Evolutionary conservation across 805 yeast species (phyloP).

Genomic region (Myxozyma nipponensis): DNA sequence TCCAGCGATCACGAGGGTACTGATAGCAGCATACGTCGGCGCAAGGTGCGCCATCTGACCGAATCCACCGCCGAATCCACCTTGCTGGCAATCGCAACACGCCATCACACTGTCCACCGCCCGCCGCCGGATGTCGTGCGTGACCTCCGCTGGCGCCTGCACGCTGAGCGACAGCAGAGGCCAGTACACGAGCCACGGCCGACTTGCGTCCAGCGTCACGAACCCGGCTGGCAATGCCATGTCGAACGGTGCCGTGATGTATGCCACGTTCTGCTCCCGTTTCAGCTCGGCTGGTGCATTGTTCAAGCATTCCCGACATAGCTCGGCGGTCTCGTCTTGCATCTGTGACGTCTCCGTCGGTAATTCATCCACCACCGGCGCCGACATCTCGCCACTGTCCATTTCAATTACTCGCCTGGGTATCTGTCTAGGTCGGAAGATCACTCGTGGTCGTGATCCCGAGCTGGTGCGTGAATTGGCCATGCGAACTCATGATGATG

Average conservation of each 20-base stretch:
- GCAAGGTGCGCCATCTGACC: conserved; percentile 84
- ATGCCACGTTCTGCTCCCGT: conserved; percentile 7
- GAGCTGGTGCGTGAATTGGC: too few species aligned
- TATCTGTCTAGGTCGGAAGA: too few species aligned
- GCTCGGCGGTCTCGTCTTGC: conserved; percentile 17
- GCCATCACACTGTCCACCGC: conserved; percentile 34
- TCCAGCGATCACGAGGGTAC: conserved; percentile 52
- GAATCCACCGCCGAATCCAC: conserved; percentile 84
- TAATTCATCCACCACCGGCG: conserved; percentile 7
- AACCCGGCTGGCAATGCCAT: conserved; percentile 49
- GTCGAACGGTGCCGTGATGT: conserved; percentile 4
- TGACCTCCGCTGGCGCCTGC: conserved; percentile 38
- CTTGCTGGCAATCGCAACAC: conserved; percentile 38
- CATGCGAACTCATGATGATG: too few species aligned
- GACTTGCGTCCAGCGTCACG: conserved; percentile 74
- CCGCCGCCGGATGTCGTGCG: conserved; percentile 28
- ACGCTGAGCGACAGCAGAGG: conserved; percentile 51
- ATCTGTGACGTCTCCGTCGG: conserved; percentile 19
- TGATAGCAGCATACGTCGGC: conserved; percentile 71
- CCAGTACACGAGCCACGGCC: conserved; percentile 91
- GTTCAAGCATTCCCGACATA: conserved; percentile 10
- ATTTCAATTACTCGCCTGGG: too few species aligned
- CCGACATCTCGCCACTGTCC: too few species aligned
- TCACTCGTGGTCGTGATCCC: not conserved
- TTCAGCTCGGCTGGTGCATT: conserved; percentile 7